Evolutionary conservation across 2,329 filamentous ascomycete species (phyloP).

Genomic region (Apiospora rasikravindrae): DNA sequence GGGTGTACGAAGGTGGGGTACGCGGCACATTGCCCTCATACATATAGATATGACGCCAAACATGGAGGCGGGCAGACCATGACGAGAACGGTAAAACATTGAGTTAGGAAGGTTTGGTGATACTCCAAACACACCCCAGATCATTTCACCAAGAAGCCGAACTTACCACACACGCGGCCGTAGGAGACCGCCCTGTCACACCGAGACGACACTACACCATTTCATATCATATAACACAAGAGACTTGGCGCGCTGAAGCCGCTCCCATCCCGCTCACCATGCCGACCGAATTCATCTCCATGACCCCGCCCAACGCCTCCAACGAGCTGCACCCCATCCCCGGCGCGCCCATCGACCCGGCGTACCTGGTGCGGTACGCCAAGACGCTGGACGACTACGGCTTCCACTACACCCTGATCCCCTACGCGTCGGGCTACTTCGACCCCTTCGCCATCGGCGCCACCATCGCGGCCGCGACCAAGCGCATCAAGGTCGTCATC

Average conservation of each 20-base stretch:
- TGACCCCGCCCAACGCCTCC: slow-evolving; percentile 62
- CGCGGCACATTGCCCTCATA: background rate
- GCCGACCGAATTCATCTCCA: slow-evolving; percentile 62
- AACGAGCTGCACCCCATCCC: slow-evolving; percentile 61
- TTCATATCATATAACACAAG: background rate
- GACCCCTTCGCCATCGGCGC: slow-evolving; percentile 65
- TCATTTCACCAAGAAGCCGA: background rate
- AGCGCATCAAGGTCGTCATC: slow-evolving; percentile 65
- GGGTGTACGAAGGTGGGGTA: background rate
- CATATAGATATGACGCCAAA: background rate
- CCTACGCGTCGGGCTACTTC: slow-evolving; percentile 60
- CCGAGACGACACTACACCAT: background rate
- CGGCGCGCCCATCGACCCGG: slow-evolving; percentile 56
- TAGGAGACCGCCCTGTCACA: background rate
- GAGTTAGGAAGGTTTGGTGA: no score
- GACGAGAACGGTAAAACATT: background rate
- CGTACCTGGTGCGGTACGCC: slow-evolving; percentile 61
- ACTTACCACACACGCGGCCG: background rate
- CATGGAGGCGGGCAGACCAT: background rate
- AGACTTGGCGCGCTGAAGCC: background rate
- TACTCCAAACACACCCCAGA: background rate
- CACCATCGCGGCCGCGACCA: slow-evolving; percentile 61
- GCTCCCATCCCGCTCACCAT: slow-evolving; percentile 31
- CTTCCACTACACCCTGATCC: slow-evolving; percentile 67
- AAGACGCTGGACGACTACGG: slow-evolving; percentile 62